Evolutionary conservation across 1,284 basidiomycete genomes (phyloP).

Genomic region (Papiliotrema nemorosa): DNA sequence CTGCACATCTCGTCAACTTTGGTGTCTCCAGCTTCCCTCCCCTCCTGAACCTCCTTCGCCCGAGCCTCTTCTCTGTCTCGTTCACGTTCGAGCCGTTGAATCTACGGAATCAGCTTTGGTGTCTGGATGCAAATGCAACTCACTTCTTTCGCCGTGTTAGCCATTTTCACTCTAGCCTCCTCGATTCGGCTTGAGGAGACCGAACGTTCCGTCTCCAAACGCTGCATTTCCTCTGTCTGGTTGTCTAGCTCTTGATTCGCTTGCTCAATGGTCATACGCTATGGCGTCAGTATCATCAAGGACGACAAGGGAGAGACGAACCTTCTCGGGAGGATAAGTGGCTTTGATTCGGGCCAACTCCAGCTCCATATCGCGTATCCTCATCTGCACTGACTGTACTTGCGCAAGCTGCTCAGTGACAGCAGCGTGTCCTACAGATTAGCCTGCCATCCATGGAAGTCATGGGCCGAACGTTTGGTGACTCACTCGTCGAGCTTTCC

Average conservation of each 20-base stretch:
- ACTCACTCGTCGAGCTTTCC: constrained; percentile 37
- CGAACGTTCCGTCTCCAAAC: constrained; percentile 60
- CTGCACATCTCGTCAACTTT: constrained; percentile 45
- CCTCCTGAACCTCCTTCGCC: constrained; percentile 53
- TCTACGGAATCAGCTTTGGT: constrained; percentile 16
- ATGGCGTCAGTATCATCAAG: constrained; percentile 22
- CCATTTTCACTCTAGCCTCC: constrained; percentile 58
- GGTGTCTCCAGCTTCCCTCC: constrained; percentile 57
- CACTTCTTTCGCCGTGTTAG: constrained; percentile 57
- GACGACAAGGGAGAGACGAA: constrained; percentile 15
- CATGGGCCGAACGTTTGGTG: not conserved
- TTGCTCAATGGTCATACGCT: constrained; percentile 67
- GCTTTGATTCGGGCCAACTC: constrained; percentile 71
- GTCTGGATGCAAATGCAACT: constrained; percentile 2
- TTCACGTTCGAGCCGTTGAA: constrained; percentile 63
- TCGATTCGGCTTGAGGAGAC: constrained; percentile 54
- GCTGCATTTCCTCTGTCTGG: constrained; percentile 70
- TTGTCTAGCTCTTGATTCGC: constrained; percentile 67
- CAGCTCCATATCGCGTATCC: constrained; percentile 74
- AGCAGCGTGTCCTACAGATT: constrained; percentile 25
- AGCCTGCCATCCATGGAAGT: not conserved
- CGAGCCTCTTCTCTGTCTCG: constrained; percentile 66
- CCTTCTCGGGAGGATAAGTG: constrained; percentile 60
- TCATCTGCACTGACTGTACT: constrained; percentile 61
- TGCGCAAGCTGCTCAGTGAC: constrained; percentile 53